Evolutionary conservation across 2,329 filamentous ascomycete species (phyloP).

Genomic region (Talaromyces funiculosus): DNA sequence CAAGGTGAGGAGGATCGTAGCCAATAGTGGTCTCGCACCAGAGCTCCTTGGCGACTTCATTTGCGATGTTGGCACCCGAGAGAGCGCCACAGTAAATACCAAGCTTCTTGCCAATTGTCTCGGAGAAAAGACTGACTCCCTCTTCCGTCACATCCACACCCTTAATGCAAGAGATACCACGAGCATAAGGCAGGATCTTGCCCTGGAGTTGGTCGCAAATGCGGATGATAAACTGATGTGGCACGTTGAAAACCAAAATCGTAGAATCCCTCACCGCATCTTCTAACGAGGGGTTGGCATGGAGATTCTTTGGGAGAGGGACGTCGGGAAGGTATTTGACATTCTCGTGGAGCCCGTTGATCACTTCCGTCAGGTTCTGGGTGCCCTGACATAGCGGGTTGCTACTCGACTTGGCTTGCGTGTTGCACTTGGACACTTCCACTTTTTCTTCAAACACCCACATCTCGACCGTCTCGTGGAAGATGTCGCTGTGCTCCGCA

Average conservation of each 20-base stretch:
- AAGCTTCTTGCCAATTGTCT: constrained; percentile 84
- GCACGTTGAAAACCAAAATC: constrained; percentile 93
- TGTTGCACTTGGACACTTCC: constrained; percentile 63
- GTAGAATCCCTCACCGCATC: constrained; percentile 78
- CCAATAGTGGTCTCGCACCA: constrained; percentile 96
- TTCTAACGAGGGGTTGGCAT: constrained; percentile 40
- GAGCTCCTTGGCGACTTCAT: constrained; percentile 89
- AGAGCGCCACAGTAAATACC: constrained; percentile 96
- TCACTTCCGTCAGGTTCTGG: constrained; percentile 83
- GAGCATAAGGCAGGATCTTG: constrained; percentile 83
- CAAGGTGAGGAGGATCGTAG: constrained; percentile 86
- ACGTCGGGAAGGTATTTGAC: constrained; percentile 96
- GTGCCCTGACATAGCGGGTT: constrained; percentile 67
- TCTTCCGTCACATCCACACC: constrained; percentile 87
- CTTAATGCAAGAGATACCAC: constrained; percentile 97
- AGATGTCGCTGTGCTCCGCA: constrained; percentile 67
- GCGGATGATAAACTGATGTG: constrained; percentile 81
- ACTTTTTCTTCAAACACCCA: constrained; percentile 98
- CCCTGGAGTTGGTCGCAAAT: constrained; percentile 80
- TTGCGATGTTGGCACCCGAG: constrained; percentile 93
- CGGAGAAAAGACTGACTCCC: constrained; percentile 83
- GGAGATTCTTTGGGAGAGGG: constrained; percentile 66
- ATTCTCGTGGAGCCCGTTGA: constrained; percentile 93
- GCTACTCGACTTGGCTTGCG: constrained; percentile 69
- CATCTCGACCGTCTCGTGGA: constrained; percentile 90